phyloP scores from a whole-genome alignment of 768 basidiomycete species.

The Lyophyllum shimeji region DNA sequence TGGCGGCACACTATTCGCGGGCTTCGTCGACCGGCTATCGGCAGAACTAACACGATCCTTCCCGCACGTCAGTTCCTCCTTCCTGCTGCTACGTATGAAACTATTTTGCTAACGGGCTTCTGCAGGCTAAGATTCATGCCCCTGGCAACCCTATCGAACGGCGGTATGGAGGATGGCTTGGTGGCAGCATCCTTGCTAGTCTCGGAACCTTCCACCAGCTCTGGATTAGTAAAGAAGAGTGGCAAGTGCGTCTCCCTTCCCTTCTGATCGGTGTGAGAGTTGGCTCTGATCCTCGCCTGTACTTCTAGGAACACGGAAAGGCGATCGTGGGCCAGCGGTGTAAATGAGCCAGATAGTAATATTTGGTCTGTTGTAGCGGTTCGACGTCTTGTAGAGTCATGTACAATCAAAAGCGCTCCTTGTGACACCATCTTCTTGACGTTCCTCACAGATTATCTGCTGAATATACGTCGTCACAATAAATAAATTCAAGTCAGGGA shows the following conservation, averaged over 20 bases:
- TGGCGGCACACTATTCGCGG: constrained; percentile 84
- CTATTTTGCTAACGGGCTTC: not conserved
- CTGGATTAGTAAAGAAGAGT: constrained; percentile 93
- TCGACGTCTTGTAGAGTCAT: not conserved
- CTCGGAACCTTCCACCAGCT: constrained; percentile 97
- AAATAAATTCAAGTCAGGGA: not conserved
- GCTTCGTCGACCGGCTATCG: constrained; percentile 81
- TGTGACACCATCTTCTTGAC: not conserved
- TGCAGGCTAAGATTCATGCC: constrained; percentile 85
- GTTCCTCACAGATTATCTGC: not conserved
- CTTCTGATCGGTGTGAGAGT: not conserved
- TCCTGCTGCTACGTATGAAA: constrained; percentile 1
- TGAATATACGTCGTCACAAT: not conserved
- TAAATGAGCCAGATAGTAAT: constrained; percentile 51
- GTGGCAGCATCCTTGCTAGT: constrained; percentile 92
- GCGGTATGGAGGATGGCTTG: constrained; percentile 92
- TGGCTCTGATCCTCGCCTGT: constrained; percentile 1
- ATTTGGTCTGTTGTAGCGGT: not conserved
- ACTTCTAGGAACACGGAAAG: constrained; percentile 73
- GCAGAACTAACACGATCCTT: constrained; percentile 60
- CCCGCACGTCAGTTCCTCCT: not conserved
- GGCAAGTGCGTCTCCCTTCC: constrained; percentile 60
- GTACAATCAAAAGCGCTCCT: not conserved
- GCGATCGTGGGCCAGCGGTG: constrained; percentile 83
- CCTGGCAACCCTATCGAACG: constrained; percentile 90